These are phyloP conservation scores for Phytophthora agathidicida DNA, from an alignment of 352 stramenopile genomes.

Conservation along the genomic window DNA sequence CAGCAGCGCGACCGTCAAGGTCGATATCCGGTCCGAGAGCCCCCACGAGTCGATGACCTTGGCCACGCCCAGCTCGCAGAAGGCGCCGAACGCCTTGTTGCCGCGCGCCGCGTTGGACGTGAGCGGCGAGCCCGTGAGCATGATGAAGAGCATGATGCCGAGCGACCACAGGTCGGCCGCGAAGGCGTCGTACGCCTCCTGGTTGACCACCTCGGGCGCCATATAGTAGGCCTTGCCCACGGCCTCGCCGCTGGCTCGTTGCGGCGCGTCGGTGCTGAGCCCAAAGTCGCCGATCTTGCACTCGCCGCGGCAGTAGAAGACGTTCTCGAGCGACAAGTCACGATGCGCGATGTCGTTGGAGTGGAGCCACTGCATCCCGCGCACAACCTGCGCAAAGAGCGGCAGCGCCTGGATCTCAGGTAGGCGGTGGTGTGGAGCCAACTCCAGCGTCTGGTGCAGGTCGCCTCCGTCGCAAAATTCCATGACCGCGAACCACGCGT, in stretches of 20 bases:
- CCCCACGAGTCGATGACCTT: constrained; percentile 60
- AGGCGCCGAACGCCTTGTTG: constrained; percentile 43
- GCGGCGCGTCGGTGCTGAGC: constrained; percentile 34
- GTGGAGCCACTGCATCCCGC: constrained; percentile 49
- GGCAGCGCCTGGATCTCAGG: constrained; percentile 15
- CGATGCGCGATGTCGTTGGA: constrained; percentile 51
- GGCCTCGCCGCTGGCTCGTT: constrained; percentile 18
- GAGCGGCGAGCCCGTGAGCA: constrained; percentile 54
- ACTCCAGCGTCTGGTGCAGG: constrained; percentile 35
- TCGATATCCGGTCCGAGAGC: constrained; percentile 34
- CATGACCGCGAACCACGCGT: constrained; percentile 43
- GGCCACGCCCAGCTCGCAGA: constrained; percentile 44
- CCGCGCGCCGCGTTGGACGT: constrained; percentile 25
- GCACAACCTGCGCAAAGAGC: constrained; percentile 51
- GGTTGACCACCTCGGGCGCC: constrained; percentile 57
- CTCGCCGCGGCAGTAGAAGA: constrained; percentile 39
- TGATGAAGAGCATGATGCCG: constrained; percentile 60
- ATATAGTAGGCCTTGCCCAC: constrained; percentile 70
- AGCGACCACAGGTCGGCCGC: constrained; percentile 62
- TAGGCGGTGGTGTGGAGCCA: constrained; percentile 9
- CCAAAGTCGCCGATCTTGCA: constrained; percentile 54
- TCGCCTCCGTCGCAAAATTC: constrained; percentile 54
- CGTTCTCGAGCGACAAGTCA: constrained; percentile 66
- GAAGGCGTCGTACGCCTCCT: constrained; percentile 38
- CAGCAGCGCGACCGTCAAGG: not conserved